These are phyloP conservation scores for Arthroderma sp. DNA, from an alignment of 2,329 filamentous ascomycete species.

Conservation along the genomic window DNA sequence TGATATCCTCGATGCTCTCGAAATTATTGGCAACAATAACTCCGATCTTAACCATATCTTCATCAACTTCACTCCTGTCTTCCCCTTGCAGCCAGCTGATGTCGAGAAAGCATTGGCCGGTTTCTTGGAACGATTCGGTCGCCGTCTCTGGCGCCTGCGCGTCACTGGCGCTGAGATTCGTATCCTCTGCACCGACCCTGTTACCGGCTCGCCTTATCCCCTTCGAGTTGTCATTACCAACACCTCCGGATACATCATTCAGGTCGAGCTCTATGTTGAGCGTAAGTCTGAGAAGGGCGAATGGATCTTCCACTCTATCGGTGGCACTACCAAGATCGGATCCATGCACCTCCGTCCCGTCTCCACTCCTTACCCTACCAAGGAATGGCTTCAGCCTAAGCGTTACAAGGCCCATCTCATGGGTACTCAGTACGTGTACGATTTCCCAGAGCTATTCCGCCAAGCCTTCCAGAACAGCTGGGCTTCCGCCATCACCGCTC, in stretches of 20 bases:
- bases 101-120: slow-evolving; percentile 87
- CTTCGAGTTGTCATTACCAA: slow-evolving; percentile 95
- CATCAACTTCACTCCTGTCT: slow-evolving; percentile 97
- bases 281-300: slow-evolving; percentile 96
- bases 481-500: slow-evolving; percentile 61
- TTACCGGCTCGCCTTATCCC: slow-evolving; percentile 73
- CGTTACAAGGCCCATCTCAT: slow-evolving; percentile 98
- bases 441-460: slow-evolving; percentile 98
- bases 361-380: slow-evolving; percentile 85
- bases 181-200: slow-evolving; percentile 88
- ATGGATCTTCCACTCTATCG: slow-evolving; percentile 97
- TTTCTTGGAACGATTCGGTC: slow-evolving; percentile 92
- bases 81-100: slow-evolving; percentile 78
- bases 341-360: slow-evolving; percentile 89
- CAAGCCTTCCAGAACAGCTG: slow-evolving; percentile 96
- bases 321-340: slow-evolving; percentile 86
- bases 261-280: slow-evolving; percentile 96
- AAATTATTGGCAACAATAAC: slow-evolving; percentile 98
- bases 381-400: slow-evolving; percentile 98
- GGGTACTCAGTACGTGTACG: slow-evolving; percentile 98
- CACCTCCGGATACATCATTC: slow-evolving; percentile 93
- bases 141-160: slow-evolving; percentile 88
- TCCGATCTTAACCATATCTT: slow-evolving; percentile 99
- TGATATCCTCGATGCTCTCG: slow-evolving; percentile 91
- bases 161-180: slow-evolving; percentile 96